A percentile compares a stretch with the other conserved stretches of the same genome.
Evolutionary conservation across 768 basidiomycete genomes (phyloP).

Genomic region (Pleurotus tuber-regium): DNA sequence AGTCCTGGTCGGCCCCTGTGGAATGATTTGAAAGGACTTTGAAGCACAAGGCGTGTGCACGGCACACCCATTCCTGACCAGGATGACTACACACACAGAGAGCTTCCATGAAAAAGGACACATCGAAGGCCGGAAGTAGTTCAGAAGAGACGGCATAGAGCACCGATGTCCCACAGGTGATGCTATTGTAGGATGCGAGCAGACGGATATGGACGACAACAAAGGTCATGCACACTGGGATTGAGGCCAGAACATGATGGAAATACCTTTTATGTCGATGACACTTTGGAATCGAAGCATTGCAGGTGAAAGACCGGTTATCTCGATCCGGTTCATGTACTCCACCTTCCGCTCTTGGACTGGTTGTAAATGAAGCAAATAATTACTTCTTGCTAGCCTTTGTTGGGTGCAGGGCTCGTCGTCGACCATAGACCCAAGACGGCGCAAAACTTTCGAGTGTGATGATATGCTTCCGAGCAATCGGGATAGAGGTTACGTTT

Average conservation of each 20-base stretch:
- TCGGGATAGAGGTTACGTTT: no score
- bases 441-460: no score
- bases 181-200: neutral
- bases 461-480: no score
- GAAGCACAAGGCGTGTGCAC: neutral
- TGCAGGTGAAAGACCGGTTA: constrained; percentile 8
- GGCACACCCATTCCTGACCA: neutral
- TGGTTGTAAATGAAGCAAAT: neutral
- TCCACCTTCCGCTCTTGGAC: neutral
- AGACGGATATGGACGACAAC: neutral
- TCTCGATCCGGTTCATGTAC: constrained; percentile 10
- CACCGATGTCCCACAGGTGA: neutral
- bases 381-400: no score
- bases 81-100: neutral
- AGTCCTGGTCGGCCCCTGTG: neutral
- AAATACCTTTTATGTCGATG: neutral
- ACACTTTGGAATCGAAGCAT: neutral
- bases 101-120: neutral
- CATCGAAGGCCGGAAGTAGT: neutral
- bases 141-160: neutral
- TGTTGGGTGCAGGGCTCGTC: no score
- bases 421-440: no score
- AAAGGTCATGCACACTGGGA: neutral
- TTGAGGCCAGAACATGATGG: neutral
- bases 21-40: neutral